Evolutionary conservation across 495 filamentous ascomycete genomes (phyloP).

Genomic region (Penicillium tannophilum): DNA sequence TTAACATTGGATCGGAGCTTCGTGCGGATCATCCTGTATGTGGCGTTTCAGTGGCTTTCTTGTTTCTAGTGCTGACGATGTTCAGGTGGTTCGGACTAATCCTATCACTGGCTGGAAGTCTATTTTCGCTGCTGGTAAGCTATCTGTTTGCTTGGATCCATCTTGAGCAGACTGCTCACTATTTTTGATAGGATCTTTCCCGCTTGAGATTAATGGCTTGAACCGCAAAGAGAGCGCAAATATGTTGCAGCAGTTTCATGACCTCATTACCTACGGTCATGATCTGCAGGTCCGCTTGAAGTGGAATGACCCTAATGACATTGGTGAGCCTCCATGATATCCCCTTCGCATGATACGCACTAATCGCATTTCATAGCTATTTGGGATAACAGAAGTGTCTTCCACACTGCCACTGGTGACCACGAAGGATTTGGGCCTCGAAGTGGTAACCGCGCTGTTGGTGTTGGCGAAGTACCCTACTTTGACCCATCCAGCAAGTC

Average conservation of each 20-base stretch:
- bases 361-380: slow-evolving; percentile 52
- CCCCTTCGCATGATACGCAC: background rate
- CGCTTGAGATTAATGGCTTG: slow-evolving; percentile 45
- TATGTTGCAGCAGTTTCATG: slow-evolving; percentile 64
- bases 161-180: background rate
- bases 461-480: slow-evolving; percentile 70
- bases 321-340: slow-evolving; percentile 33
- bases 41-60: no score
- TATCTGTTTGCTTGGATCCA: no score
- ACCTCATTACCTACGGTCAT: slow-evolving; percentile 72
- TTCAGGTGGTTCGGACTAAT: slow-evolving; percentile 69
- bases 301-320: slow-evolving; percentile 63
- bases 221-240: slow-evolving; percentile 62
- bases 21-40: slow-evolving; percentile 62
- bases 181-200: slow-evolving; percentile 21
- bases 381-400: slow-evolving; percentile 76
- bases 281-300: slow-evolving; percentile 72
- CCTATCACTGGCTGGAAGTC: slow-evolving; percentile 81
- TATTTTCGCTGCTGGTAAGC: slow-evolving; percentile 61
- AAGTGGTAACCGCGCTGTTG: slow-evolving; percentile 64
- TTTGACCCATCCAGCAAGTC: slow-evolving; percentile 54
- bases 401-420: slow-evolving; percentile 72
- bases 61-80: background rate
- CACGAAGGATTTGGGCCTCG: slow-evolving; percentile 59
- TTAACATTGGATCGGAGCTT: slow-evolving; percentile 65